Evolutionary conservation across 768 basidiomycete genomes (phyloP), one percentile per base, ranked within the genome.

Genomic region (Fomitopsis serialis): DNA sequence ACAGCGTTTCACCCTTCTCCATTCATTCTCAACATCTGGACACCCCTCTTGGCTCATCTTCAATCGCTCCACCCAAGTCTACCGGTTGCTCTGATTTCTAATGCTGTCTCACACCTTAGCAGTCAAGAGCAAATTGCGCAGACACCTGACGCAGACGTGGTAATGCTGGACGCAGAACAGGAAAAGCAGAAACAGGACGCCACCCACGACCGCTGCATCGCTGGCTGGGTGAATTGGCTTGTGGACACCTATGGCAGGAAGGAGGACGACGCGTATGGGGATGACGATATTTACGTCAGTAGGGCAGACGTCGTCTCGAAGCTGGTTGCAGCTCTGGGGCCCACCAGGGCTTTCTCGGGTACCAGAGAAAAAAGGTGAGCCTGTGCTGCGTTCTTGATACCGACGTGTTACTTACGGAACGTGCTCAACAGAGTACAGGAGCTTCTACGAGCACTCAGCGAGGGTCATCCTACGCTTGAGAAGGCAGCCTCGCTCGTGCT

Each of bases 171-270:
- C 46, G 57, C 58, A 9, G 60, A 66, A 11, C 58, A 42, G 10
- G 54, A 43, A 21, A 62, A 62, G 35, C 37, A 40, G 7, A 40
- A 15, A 15, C 55, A 40, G 27, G 78, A 79, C 61, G 49, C 65
- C 7, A 74, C 81, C 1, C 83, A 83, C 61, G 73, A 77, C 42
- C 67, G 74, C 51, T 86, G 82, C 58, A 70, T 90, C 10, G 83
- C 85, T 11, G 78, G 80, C 49, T 92, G 90, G 90, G 78, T 70
- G 3, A 69, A 74, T 21, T 92, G 89, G 89, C 71, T 74, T 27
- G 64, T 78, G 23, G 72, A 77, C 35, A 69, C 51, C 27, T 60
- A 54, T 32, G 42, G 27, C n/a, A 37, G 36, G 48, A 19, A 62
- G 12, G 76, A 70, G 69, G 68, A 68, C 9, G 61, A 56, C 17